Percentiles rank a stretch among this genome's conserved stretches.
Conservation (phyloP, 257 asterid species). For the Solanum gandarillasii region DNA sequence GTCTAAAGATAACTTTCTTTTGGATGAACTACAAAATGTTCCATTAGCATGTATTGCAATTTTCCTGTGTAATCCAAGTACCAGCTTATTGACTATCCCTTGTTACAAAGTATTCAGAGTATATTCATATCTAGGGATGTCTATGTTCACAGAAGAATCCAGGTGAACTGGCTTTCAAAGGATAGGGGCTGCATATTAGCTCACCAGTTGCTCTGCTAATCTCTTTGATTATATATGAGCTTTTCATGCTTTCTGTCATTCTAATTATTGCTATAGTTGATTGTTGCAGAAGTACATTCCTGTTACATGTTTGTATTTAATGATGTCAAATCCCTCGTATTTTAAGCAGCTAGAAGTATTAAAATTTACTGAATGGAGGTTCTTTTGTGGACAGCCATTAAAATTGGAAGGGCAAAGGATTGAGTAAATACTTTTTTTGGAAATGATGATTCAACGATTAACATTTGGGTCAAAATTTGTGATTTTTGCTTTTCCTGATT, state of each 20-base stretch:
- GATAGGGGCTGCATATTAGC: background rate
- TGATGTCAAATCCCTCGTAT: background rate
- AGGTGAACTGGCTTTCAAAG: background rate
- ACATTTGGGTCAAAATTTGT: background rate
- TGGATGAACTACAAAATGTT: background rate
- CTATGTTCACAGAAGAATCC: background rate
- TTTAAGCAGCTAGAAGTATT: background rate
- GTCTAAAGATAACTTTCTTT: background rate
- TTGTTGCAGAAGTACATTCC: background rate
- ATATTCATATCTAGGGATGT: background rate
- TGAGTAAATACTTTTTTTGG: background rate
- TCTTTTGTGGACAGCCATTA: background rate
- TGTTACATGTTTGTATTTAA: background rate
- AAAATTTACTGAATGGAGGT: background rate
- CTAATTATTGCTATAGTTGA: background rate
- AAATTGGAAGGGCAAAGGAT: background rate
- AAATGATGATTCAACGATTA: background rate
- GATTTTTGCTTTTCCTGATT: background rate
- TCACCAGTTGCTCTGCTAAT: background rate
- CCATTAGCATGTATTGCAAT: background rate
- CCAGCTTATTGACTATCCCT: background rate
- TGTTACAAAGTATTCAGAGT: background rate
- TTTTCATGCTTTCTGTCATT: background rate
- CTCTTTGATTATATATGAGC: background rate
- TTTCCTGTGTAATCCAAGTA: background rate